phyloP scores from a whole-genome alignment of 2,329 filamentous ascomycete species.

The Exserohilum turcica region DNA sequence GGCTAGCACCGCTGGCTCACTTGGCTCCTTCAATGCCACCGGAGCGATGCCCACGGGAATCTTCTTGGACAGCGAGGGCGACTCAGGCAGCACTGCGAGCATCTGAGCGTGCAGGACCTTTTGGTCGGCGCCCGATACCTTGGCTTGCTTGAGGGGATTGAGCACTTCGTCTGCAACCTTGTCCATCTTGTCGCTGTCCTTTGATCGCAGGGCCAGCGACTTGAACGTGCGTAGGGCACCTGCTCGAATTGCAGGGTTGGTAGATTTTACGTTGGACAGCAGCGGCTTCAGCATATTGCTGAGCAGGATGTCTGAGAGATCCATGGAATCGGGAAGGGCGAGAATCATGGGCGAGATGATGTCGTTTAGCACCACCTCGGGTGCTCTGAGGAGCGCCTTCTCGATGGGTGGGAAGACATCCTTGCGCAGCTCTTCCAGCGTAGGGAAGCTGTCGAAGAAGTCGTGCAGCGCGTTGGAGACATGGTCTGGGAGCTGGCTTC shows the following conservation, averaged over 20 bases:
- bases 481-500: slow-evolving; percentile 71
- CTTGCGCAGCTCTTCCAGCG: slow-evolving; percentile 73
- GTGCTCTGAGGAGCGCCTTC: slow-evolving; percentile 84
- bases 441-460: slow-evolving; percentile 80
- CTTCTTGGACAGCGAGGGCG: slow-evolving; percentile 66
- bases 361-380: slow-evolving; percentile 84
- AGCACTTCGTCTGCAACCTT: slow-evolving; percentile 79
- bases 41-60: slow-evolving; percentile 69
- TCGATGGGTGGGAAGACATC: slow-evolving; percentile 82
- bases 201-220: slow-evolving; percentile 67
- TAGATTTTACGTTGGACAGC: slow-evolving; percentile 89
- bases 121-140: slow-evolving; percentile 83
- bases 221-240: slow-evolving; percentile 78
- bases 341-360: slow-evolving; percentile 74
- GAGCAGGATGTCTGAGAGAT: slow-evolving; percentile 76
- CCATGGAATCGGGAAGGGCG: slow-evolving; percentile 71
- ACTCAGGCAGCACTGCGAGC: slow-evolving; percentile 63
- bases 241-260: slow-evolving; percentile 75
- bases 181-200: slow-evolving; percentile 63
- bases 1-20: slow-evolving; percentile 77
- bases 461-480: slow-evolving; percentile 75
- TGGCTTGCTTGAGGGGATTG: slow-evolving; percentile 78
- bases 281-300: slow-evolving; percentile 81
- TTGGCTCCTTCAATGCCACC: slow-evolving; percentile 81
- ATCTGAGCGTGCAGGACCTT: slow-evolving; percentile 82